Evolutionary conservation across 768 basidiomycete species (phyloP), one percentile per base, ranked within the genome.

Genomic region (Pholiota molesta): DNA sequence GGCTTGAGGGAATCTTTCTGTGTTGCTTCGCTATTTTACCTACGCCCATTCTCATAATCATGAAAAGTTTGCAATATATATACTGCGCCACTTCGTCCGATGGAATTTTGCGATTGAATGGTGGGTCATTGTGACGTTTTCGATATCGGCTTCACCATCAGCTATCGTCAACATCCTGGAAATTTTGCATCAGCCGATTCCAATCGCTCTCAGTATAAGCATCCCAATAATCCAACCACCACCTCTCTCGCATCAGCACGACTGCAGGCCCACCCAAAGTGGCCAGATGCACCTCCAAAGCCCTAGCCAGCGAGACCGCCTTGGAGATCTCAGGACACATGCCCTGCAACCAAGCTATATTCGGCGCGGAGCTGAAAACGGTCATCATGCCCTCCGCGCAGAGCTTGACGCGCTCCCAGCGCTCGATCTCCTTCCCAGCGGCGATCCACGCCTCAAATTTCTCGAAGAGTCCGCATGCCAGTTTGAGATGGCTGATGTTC

Each of bases 351-450:
- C 60, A 63, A n/a, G 19, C 44, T 19, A 71, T 17, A 45, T 69
- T 65, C 16, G 66, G 45, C 3, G 59, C 51, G 0, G 66, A 63
- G 1, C 69, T 65, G 59, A 75, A 75, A 1, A 73, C 61, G 19
- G 70, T 73, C 28, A 74, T 63, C 68, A 74, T 67, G 1, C 74
- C 74, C 56, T 73, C 71, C 14, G 70, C 68, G 45, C 73, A 74
- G 14, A 75, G 61, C 51, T 72, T 69, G 17, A 74, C 70, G 26
- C 74, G 62, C 40, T 73, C 73, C 35, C 66, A 67, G 13, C 69
- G 60, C n/a, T 69, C 69, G 2, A 71, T 63, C 28, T 69, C 68
- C 13, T 68, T 66, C 0, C 66, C 67, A 11, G 61, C 60, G 0
- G 60, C 59, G 9, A 74, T 52, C 74, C 74, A 75, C 14, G 37